Evolutionary conservation across 805 yeast genomes (phyloP).

Genomic region (Candida silvicultrix): DNA sequence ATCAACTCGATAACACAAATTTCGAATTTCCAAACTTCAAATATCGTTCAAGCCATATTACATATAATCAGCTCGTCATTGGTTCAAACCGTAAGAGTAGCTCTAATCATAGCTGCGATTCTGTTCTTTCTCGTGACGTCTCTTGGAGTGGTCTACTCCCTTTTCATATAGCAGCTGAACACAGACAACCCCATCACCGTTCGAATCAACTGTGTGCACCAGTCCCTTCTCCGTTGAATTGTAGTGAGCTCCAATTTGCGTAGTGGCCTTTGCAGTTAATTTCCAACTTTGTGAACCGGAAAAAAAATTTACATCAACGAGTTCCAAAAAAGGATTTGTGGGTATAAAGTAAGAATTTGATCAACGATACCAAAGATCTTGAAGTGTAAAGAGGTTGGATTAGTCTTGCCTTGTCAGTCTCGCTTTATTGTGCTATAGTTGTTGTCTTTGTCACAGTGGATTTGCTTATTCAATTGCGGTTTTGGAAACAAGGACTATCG

Average conservation of each 20-base stretch:
- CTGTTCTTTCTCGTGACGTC: not conserved
- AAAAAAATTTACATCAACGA: not conserved
- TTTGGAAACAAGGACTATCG: not conserved
- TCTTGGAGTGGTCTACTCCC: conserved; percentile 8
- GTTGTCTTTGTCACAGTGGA: not conserved
- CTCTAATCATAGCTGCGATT: not conserved
- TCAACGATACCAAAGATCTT: not conserved
- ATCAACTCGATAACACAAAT: not conserved
- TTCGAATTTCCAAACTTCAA: not conserved
- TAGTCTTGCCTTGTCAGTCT: too few species aligned
- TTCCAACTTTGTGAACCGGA: not conserved
- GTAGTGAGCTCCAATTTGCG: too few species aligned
- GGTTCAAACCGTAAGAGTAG: not conserved
- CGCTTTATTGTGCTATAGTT: not conserved
- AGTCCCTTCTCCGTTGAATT: too few species aligned
- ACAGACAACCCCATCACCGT: too few species aligned
- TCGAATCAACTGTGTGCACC: too few species aligned
- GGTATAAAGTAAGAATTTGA: not conserved
- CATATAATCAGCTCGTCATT: not conserved
- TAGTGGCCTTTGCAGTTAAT: not conserved
- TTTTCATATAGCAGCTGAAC: conserved; percentile 3
- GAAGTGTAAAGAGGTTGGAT: too few species aligned
- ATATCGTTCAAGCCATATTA: not conserved
- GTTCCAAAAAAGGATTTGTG: not conserved
- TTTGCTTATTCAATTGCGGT: not conserved